A percentile compares a stretch with the other conserved stretches of the same genome.
phyloP scores from a whole-genome alignment of 345 rosid species.

The Noccaea caerulescens region DNA sequence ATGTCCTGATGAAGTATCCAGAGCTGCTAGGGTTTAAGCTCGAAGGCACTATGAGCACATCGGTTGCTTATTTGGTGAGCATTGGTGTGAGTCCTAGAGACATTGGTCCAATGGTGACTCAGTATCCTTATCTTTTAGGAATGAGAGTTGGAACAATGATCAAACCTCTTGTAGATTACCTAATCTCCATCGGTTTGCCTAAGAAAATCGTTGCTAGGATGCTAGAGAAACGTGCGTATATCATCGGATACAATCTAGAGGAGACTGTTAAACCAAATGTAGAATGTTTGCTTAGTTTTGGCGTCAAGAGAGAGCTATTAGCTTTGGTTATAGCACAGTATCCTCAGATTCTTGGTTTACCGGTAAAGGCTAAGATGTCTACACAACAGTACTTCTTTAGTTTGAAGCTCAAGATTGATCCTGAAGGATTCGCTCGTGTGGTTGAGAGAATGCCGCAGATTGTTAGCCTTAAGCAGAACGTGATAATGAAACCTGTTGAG shows the following conservation, averaged over 20 bases:
- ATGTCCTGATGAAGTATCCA: conserved; percentile 82
- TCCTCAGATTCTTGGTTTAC: conserved; percentile 81
- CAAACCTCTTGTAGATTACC: conserved; percentile 77
- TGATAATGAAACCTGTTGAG: conserved; percentile 77
- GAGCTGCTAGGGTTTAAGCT: conserved; percentile 92
- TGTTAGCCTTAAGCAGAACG: conserved; percentile 78
- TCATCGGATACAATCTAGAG: conserved; percentile 83
- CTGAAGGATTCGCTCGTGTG: conserved; percentile 72
- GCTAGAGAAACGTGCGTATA: conserved; percentile 83
- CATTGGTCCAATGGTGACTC: conserved; percentile 94
- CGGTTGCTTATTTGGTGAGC: conserved; percentile 89
- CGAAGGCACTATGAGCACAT: conserved; percentile 86
- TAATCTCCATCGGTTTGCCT: conserved; percentile 73
- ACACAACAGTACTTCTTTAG: conserved; percentile 84
- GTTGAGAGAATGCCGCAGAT: conserved; percentile 94
- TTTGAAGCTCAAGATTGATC: conserved; percentile 83
- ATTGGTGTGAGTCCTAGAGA: conserved; percentile 92
- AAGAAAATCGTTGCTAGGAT: conserved; percentile 81
- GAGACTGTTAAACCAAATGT: conserved; percentile 88
- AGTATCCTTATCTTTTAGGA: conserved; percentile 81
- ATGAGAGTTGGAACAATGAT: conserved; percentile 95
- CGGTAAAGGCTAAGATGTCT: conserved; percentile 87
- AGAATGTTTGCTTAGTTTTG: conserved; percentile 83
- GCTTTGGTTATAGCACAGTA: conserved; percentile 71
- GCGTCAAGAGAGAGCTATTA: conserved; percentile 62